phyloP scores from a whole-genome alignment of 495 filamentous ascomycete species.

The Astrothelium macrocarpum region DNA sequence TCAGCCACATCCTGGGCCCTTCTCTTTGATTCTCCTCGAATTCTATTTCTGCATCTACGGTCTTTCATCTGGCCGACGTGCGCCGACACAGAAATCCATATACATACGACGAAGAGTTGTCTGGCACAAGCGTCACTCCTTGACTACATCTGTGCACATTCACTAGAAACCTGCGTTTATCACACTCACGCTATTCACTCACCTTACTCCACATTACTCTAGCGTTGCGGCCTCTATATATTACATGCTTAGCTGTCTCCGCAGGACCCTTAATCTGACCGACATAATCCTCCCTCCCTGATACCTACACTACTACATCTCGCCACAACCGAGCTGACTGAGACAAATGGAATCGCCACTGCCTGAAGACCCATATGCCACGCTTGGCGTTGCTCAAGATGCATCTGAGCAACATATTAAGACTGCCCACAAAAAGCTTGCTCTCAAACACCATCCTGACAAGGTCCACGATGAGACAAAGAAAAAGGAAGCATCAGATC shows the following conservation, averaged over 20 bases:
- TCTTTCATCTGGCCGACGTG: neutral
- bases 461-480: slow-evolving; percentile 72
- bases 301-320: neutral
- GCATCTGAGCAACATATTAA: slow-evolving; percentile 67
- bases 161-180: neutral
- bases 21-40: neutral
- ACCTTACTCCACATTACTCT: slow-evolving; percentile 4
- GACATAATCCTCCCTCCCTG: neutral
- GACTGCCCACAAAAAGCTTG: slow-evolving; percentile 78
- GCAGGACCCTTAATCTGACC: neutral
- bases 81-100: neutral
- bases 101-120: neutral
- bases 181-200: slow-evolving; percentile 9
- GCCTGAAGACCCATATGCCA: slow-evolving; percentile 73
- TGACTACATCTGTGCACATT: slow-evolving; percentile 1
- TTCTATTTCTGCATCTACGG: neutral
- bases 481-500: slow-evolving; percentile 58
- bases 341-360: slow-evolving; percentile 48
- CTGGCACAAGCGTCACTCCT: neutral
- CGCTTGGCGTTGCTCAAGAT: slow-evolving; percentile 66
- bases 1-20: neutral
- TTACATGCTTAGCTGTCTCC: neutral
- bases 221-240: neutral
- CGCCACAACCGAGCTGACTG: neutral
- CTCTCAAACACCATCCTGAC: slow-evolving; percentile 89